phyloP scores from a whole-genome alignment of 768 basidiomycete species.

The Tubosaeta sp. region DNA sequence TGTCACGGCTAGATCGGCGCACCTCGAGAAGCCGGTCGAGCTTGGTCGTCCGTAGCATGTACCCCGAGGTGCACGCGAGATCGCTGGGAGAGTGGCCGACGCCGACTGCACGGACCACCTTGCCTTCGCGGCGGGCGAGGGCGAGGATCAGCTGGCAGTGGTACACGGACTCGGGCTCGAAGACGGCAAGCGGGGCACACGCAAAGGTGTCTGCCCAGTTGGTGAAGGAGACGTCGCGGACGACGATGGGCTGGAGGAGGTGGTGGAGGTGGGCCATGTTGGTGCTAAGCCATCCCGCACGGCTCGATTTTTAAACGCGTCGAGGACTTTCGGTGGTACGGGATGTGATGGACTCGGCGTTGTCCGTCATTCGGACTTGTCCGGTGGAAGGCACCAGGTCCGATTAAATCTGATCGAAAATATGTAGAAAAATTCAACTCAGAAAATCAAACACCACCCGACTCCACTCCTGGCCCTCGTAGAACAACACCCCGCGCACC shows the following conservation, averaged over 20 bases:
- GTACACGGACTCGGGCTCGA: constrained; percentile 65
- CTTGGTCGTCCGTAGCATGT: constrained; percentile 76
- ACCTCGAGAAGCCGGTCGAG: constrained; percentile 77
- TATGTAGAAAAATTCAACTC: constrained; percentile 18
- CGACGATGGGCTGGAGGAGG: constrained; percentile 40
- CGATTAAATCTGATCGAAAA: not conserved
- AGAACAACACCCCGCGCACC: constrained; percentile 75
- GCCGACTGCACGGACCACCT: constrained; percentile 75
- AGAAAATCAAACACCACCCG: constrained; percentile 61
- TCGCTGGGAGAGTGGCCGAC: constrained; percentile 94
- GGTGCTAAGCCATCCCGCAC: not conserved
- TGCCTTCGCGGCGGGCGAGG: constrained; percentile 69
- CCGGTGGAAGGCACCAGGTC: constrained; percentile 2
- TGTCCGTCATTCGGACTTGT: constrained; percentile 3
- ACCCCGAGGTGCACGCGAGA: constrained; percentile 84
- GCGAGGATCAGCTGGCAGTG: constrained; percentile 77
- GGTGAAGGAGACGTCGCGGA: constrained; percentile 48
- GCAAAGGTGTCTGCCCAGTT: constrained; percentile 88
- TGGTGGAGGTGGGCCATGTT: constrained; percentile 31
- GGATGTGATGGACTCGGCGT: constrained; percentile 12
- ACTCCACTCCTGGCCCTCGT: constrained; percentile 78
- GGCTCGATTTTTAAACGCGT: not conserved
- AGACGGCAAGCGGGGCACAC: constrained; percentile 65
- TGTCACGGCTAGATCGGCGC: constrained; percentile 31
- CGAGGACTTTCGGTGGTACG: constrained; percentile 23